phyloP scores from a whole-genome alignment of 2,329 filamentous ascomycete genomes.

The Neopestalotiopsis rosae region DNA sequence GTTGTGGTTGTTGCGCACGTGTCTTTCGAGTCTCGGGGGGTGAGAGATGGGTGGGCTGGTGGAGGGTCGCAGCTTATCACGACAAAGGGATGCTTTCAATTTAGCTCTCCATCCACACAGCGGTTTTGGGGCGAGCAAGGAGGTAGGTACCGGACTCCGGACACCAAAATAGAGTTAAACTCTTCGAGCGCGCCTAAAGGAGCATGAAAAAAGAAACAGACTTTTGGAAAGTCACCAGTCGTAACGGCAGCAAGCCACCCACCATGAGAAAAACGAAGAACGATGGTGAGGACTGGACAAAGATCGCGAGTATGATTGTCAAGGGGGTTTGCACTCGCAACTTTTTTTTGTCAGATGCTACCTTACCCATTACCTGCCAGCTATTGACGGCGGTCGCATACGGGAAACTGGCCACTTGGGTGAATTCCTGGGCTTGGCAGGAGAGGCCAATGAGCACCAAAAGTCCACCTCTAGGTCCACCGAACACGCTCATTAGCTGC shows the following conservation, averaged over 20 bases:
- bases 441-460: background rate
- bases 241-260: background rate
- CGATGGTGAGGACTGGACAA: background rate
- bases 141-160: background rate
- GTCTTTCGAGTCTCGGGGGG: background rate
- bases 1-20: background rate
- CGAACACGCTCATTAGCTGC: background rate
- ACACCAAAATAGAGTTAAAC: background rate
- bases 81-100: background rate
- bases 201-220: background rate
- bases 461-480: background rate
- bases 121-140: background rate
- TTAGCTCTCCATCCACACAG: background rate
- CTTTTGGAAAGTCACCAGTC: background rate
- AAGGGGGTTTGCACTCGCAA: background rate
- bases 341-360: background rate
- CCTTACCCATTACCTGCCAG: background rate
- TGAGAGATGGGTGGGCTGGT: background rate
- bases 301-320: background rate
- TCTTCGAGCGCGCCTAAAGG: background rate
- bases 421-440: background rate
- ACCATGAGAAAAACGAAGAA: background rate
- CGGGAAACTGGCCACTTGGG: background rate
- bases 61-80: background rate
- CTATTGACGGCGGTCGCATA: background rate